Percentiles rank a stretch among this genome's conserved stretches.
Conservation (phyloP, 2,329 filamentous ascomycete genomes). For the Arachnopeziza araneosa region DNA sequence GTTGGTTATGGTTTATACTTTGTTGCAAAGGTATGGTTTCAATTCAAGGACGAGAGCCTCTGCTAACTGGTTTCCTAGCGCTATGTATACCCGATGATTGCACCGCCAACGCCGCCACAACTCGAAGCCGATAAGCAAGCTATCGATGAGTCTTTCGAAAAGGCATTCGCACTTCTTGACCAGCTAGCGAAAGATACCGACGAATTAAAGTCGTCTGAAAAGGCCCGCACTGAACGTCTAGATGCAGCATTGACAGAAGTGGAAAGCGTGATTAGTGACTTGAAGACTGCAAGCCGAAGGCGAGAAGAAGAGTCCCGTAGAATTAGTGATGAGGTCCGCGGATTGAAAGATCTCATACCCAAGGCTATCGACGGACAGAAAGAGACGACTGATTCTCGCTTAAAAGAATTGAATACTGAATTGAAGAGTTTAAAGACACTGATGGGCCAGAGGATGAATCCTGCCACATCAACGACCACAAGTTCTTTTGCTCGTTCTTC, state of each 20-base stretch:
- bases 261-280: conserved; percentile 72
- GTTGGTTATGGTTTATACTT: conserved; percentile 85
- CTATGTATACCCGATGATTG: conserved; percentile 85
- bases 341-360: conserved; percentile 78
- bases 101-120: conserved; percentile 88
- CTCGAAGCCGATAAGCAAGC: conserved; percentile 89
- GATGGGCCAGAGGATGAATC: conserved; percentile 58
- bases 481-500: conserved; percentile 26
- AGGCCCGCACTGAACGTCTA: conserved; percentile 74
- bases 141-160: conserved; percentile 90
- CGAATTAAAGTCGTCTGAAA: conserved; percentile 78
- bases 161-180: conserved; percentile 84
- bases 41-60: neutral
- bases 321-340: conserved; percentile 79
- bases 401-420: conserved; percentile 82
- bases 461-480: conserved; percentile 21
- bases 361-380: conserved; percentile 85
- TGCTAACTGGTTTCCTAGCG: conserved; percentile 46
- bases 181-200: conserved; percentile 89
- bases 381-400: conserved; percentile 70
- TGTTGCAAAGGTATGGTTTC: conserved; percentile 65
- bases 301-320: conserved; percentile 84
- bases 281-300: conserved; percentile 75
- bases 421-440: conserved; percentile 89
- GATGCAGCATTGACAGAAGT: conserved; percentile 79